These are phyloP conservation scores for Rubia tinctorum DNA, from an alignment of 305 asterid genomes.

Conservation along the genomic window DNA sequence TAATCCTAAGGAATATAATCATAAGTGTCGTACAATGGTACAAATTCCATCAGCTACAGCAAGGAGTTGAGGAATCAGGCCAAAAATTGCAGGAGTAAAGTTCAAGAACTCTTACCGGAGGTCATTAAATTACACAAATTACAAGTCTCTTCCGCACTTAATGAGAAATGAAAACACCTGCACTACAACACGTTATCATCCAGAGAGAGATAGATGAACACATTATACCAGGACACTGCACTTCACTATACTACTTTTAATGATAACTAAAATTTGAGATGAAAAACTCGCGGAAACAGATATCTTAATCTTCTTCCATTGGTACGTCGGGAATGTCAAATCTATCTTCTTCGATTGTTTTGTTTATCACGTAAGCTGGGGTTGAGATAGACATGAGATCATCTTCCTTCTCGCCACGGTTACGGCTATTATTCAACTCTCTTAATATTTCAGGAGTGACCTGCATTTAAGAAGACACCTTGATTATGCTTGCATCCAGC, in stretches of 20 bases:
- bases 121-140: neutral
- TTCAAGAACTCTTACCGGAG: neutral
- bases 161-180: neutral
- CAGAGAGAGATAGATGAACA: neutral
- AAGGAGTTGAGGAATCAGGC: neutral
- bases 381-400: slow-evolving; percentile 61
- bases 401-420: slow-evolving; percentile 87
- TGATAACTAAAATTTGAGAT: slow-evolving; percentile 1
- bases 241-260: neutral
- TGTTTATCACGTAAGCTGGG: slow-evolving; percentile 49
- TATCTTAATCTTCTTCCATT: slow-evolving; percentile 72
- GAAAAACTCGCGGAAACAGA: neutral
- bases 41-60: neutral
- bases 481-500: neutral
- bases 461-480: slow-evolving; percentile 39
- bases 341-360: slow-evolving; percentile 67
- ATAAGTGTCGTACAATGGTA: neutral
- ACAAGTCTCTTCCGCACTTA: neutral
- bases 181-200: neutral
- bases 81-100: neutral
- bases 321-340: slow-evolving; percentile 76
- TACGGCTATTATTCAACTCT: slow-evolving; percentile 80
- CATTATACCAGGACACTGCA: too few relatives aligned
- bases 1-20: too few relatives aligned
- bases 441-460: slow-evolving; percentile 88